phyloP scores from a whole-genome alignment of 1,284 basidiomycete species.

The Golubevia pallescens region DNA sequence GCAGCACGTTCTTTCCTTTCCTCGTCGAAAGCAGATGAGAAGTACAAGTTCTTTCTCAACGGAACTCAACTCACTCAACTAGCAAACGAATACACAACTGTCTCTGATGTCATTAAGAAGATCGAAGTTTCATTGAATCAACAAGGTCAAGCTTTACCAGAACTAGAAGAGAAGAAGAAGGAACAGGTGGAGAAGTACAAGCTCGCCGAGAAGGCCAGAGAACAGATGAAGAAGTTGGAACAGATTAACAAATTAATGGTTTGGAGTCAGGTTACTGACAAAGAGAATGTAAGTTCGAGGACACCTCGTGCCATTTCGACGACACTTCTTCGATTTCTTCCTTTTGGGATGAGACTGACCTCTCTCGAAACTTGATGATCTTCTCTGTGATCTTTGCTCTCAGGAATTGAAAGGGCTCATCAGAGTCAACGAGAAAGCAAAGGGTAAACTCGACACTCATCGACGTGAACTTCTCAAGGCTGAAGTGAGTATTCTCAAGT shows the following conservation, averaged over 20 bases:
- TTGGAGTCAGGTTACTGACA: slow-evolving; percentile 83
- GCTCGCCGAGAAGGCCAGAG: slow-evolving; percentile 76
- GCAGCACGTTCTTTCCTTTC: slow-evolving; percentile 83
- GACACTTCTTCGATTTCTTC: too few relatives aligned
- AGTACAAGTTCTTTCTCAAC: slow-evolving; percentile 93
- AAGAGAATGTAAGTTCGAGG: slow-evolving; percentile 69
- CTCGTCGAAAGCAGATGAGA: slow-evolving; percentile 80
- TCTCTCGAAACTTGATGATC: not conserved
- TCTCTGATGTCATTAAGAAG: slow-evolving; percentile 66
- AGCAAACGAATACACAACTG: slow-evolving; percentile 81
- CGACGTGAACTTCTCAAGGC: not conserved
- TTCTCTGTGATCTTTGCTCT: not conserved
- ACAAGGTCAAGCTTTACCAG: slow-evolving; percentile 74
- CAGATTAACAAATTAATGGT: slow-evolving; percentile 81
- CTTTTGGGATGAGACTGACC: too few relatives aligned
- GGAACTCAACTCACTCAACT: slow-evolving; percentile 91
- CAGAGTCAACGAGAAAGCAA: not conserved
- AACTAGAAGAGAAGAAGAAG: slow-evolving; percentile 72
- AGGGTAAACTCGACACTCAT: not conserved
- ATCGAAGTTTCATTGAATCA: slow-evolving; percentile 39
- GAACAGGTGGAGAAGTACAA: slow-evolving; percentile 74
- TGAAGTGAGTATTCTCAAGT: too few relatives aligned
- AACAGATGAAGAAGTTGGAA: slow-evolving; percentile 74
- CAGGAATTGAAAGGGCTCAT: too few relatives aligned
- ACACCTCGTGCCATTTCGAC: too few relatives aligned